These are phyloP conservation scores for Penicillium sp. DNA, from an alignment of 2,329 filamentous ascomycete genomes.

Conservation along the genomic window DNA sequence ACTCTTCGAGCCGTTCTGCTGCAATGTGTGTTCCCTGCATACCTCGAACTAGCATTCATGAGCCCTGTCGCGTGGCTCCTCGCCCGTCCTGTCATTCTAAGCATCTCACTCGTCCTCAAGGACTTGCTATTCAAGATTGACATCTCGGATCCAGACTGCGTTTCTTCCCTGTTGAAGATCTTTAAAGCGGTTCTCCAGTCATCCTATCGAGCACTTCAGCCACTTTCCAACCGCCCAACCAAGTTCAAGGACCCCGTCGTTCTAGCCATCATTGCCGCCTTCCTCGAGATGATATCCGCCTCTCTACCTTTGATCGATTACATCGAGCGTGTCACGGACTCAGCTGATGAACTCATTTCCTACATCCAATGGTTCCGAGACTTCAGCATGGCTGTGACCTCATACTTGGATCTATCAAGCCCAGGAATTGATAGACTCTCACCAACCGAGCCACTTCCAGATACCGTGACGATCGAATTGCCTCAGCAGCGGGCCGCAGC, in stretches of 20 bases:
- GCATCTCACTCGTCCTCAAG: slow-evolving; percentile 43
- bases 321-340: slow-evolving; percentile 38
- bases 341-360: slow-evolving; percentile 23
- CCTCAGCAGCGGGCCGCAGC: slow-evolving; percentile 16
- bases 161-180: slow-evolving; percentile 36
- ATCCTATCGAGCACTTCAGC: slow-evolving; percentile 36
- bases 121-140: slow-evolving; percentile 48
- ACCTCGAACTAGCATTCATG: slow-evolving; percentile 50
- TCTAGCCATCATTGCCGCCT: slow-evolving; percentile 38
- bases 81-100: slow-evolving; percentile 52
- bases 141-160: slow-evolving; percentile 38
- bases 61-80: slow-evolving; percentile 52
- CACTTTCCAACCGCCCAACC: slow-evolving; percentile 33
- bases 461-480: slow-evolving; percentile 18
- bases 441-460: slow-evolving; percentile 1
- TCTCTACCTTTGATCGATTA: slow-evolving; percentile 48
- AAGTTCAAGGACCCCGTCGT: slow-evolving; percentile 40
- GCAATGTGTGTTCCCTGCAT: slow-evolving; percentile 56
- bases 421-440: background rate
- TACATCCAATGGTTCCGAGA: slow-evolving; percentile 42
- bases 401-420: background rate
- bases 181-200: slow-evolving; percentile 41
- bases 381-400: slow-evolving; percentile 27
- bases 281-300: slow-evolving; percentile 43
- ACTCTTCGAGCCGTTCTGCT: slow-evolving; percentile 54